A percentile compares a stretch with the other conserved stretches of the same genome.
Conservation (phyloP, 2,329 filamentous ascomycete genomes). For the Phaeosphaeria sp. region DNA sequence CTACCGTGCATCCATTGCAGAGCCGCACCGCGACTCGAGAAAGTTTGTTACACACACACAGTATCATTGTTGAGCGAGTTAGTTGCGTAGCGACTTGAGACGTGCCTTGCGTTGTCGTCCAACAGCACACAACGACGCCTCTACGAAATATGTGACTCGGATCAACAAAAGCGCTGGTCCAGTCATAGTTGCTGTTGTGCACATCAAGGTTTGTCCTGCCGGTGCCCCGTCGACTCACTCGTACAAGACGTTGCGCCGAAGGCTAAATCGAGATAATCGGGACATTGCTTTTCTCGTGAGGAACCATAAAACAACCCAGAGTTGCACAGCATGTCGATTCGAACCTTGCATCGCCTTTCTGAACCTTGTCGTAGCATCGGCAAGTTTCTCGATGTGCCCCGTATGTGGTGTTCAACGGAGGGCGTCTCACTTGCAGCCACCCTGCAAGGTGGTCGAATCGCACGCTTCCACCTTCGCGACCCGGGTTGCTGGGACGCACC, state of each 20-base stretch:
- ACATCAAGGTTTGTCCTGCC: slow-evolving; percentile 21
- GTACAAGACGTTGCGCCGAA: slow-evolving; percentile 4
- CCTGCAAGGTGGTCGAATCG: neutral
- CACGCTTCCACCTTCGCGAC: neutral
- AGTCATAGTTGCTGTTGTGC: slow-evolving; percentile 28
- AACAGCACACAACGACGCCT: slow-evolving; percentile 3
- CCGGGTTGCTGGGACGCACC: neutral
- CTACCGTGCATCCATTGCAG: neutral
- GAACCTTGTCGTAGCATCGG: slow-evolving; percentile 3
- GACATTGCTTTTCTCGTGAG: slow-evolving; percentile 2
- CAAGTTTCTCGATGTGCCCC: slow-evolving; percentile 12
- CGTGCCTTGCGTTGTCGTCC: neutral
- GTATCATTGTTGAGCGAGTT: neutral
- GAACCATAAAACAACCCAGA: slow-evolving; percentile 7
- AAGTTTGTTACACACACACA: neutral
- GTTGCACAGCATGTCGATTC: neutral
- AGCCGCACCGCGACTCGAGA: neutral
- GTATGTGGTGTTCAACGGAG: slow-evolving; percentile 8
- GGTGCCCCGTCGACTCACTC: slow-evolving; percentile 9
- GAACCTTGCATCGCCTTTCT: neutral
- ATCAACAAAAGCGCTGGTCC: slow-evolving; percentile 11
- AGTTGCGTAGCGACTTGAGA: neutral
- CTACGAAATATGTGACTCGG: neutral
- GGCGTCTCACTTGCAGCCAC: slow-evolving; percentile 4
- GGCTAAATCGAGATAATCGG: neutral